Base-by-base conservation (phyloP, 2,329 filamentous ascomycete genomes). In the Paramyrothecium sp. region DNA sequence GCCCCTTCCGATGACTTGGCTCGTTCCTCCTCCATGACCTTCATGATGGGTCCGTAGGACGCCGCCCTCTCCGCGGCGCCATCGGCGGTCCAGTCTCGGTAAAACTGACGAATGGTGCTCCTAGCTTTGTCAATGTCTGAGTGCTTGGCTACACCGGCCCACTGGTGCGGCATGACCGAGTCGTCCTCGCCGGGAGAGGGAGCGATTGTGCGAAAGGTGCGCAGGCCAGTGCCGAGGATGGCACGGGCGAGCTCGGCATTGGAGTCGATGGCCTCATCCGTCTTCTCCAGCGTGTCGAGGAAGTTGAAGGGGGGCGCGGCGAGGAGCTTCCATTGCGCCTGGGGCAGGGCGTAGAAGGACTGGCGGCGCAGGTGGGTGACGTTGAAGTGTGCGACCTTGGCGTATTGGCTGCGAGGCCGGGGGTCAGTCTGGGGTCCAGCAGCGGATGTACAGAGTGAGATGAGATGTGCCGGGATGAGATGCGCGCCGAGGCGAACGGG, bases 61-160 rank as follows among this genome's bases (percentile, higher is more conserved):
- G 86, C 85, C n/a, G 85, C 79, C 44, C 95, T 81, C 77, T 99
- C 96, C 0, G 73, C 69, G 3, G 77, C 78, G 0, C 94, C 95
- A 66, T 90, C 92, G 2, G 79, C 82, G 22, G 91, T 92, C 95
- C 96, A 99, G 72, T 99, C 95, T 17, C 95, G 88, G 73, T 93
- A 98, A 71, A 98, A 91, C 69, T 99, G 95, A 12, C 94, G 87
- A 54, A 99, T 82, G 2, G 93, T 98, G 67, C 92, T 96, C 60
- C 92, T 85, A 2, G 94, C 93, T 74, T 98, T 99, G 70, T 96
- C 92, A 54, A 96, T 79, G 67, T 98, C 94, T 21, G 79, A 79
- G 23, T 86, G 75, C 48, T 88, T 93, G 16, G 92, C 89, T 33
- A 85, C 80, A 4, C 85, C 87, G 20, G 85, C 81, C 88, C 92